phyloP scores from a whole-genome alignment of 768 basidiomycete species.

The Kwoniella heveanensis region DNA sequence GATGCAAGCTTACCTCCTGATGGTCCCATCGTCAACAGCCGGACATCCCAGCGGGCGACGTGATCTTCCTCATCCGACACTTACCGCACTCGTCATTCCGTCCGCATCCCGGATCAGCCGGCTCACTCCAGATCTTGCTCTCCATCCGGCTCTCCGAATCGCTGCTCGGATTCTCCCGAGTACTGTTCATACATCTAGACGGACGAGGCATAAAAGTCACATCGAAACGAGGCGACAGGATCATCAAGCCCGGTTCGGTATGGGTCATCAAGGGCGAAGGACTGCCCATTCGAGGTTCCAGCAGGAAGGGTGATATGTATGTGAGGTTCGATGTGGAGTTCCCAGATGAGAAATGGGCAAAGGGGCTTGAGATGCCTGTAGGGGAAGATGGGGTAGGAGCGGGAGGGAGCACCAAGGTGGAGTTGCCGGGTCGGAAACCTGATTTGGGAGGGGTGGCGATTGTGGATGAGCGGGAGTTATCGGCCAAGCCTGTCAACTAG shows the following conservation, averaged over 20 bases:
- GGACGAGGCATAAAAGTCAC: slow-evolving; percentile 82
- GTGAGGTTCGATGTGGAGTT: slow-evolving; percentile 84
- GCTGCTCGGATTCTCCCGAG: slow-evolving; percentile 88
- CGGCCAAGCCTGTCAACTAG: slow-evolving; percentile 16
- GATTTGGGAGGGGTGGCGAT: slow-evolving; percentile 10
- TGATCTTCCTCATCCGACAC: slow-evolving; percentile 76
- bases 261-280: slow-evolving; percentile 82
- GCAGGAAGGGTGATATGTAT: slow-evolving; percentile 79
- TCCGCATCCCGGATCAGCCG: slow-evolving; percentile 57
- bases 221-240: slow-evolving; percentile 62
- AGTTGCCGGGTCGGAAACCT: slow-evolving; percentile 19
- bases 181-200: slow-evolving; percentile 87
- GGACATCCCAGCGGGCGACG: slow-evolving; percentile 81
- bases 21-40: slow-evolving; percentile 62
- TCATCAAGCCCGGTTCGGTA: slow-evolving; percentile 72
- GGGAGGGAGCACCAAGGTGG: slow-evolving; percentile 3
- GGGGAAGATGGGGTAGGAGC: background rate
- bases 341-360: slow-evolving; percentile 78
- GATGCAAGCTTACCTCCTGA: background rate
- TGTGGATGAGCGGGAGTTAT: slow-evolving; percentile 11
- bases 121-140: slow-evolving; percentile 74
- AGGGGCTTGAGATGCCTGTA: slow-evolving; percentile 66
- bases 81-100: slow-evolving; percentile 76
- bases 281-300: slow-evolving; percentile 65
- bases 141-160: slow-evolving; percentile 91